Percentiles rank a stretch among this genome's conserved stretches.
phyloP scores from a whole-genome alignment of 2,329 filamentous ascomycete species.

The Aschersonia sp. region DNA sequence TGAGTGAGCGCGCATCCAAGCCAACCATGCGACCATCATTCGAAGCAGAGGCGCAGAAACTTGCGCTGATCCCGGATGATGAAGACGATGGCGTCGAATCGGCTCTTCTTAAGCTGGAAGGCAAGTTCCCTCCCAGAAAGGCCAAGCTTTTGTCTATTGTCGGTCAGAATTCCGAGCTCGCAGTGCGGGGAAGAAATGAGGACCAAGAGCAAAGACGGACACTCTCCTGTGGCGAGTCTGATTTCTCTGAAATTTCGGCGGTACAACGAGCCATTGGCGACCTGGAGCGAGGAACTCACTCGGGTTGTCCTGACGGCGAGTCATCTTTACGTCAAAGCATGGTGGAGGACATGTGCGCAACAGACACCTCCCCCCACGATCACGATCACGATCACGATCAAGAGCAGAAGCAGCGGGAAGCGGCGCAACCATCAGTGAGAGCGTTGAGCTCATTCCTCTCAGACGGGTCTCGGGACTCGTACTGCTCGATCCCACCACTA shows the following conservation, averaged over 20 bases:
- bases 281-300: background rate
- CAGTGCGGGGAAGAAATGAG: background rate
- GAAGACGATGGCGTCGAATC: conserved; percentile 72
- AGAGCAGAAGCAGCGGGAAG: conserved; percentile 5
- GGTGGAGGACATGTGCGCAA: background rate
- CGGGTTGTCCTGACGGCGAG: background rate
- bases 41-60: conserved; percentile 72
- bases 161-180: conserved; percentile 7
- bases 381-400: background rate
- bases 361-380: too few relatives aligned
- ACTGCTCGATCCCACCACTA: conserved; percentile 62
- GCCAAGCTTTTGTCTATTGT: conserved; percentile 19
- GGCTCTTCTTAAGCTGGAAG: conserved; percentile 83
- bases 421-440: conserved; percentile 13
- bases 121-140: conserved; percentile 52
- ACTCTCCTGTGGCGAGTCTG: background rate
- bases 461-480: conserved; percentile 56
- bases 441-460: conserved; percentile 35
- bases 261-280: too few relatives aligned
- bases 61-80: conserved; percentile 80
- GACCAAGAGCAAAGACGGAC: background rate
- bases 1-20: conserved; percentile 48
- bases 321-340: background rate
- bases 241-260: background rate
- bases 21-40: conserved; percentile 61